phyloP scores from a whole-genome alignment of 352 stramenopile genomes.

The Globisporangium carolinianum region DNA sequence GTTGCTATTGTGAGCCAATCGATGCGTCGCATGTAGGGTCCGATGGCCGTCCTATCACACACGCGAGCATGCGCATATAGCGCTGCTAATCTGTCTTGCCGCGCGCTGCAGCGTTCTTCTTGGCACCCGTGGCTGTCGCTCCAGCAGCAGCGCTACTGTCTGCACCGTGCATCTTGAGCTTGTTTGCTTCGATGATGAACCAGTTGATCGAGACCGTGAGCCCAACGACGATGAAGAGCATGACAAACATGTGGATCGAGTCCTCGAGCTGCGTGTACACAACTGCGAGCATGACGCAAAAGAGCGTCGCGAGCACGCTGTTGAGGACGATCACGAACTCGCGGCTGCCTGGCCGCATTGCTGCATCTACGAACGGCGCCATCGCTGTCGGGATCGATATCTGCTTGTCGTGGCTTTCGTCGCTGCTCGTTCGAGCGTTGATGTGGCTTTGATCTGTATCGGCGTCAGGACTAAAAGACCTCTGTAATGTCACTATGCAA shows the following conservation, averaged over 20 bases:
- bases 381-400: constrained; percentile 8
- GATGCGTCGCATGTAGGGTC: no score
- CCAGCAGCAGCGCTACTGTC: not conserved
- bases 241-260: constrained; percentile 75
- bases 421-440: not conserved
- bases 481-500: not conserved
- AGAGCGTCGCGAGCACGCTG: constrained; percentile 55
- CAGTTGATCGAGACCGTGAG: constrained; percentile 83
- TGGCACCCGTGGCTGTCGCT: not conserved
- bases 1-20: no score
- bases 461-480: not conserved
- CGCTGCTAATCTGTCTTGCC: constrained; percentile 50
- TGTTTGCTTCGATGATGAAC: constrained; percentile 77
- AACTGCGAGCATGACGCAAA: constrained; percentile 65
- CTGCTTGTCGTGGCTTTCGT: not conserved
- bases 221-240: constrained; percentile 80
- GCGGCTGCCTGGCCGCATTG: constrained; percentile 57
- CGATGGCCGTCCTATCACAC: no score
- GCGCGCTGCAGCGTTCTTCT: constrained; percentile 15
- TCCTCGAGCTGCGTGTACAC: constrained; percentile 79
- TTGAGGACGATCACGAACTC: constrained; percentile 76
- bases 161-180: constrained; percentile 39
- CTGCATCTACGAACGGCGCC: constrained; percentile 33
- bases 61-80: not conserved
- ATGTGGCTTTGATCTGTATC: not conserved